Evolutionary conservation across 371 early-diverging fungal genomes (phyloP), one percentile per base, ranked within the genome.

Genomic region (Apophysomyces trapeziformis): DNA sequence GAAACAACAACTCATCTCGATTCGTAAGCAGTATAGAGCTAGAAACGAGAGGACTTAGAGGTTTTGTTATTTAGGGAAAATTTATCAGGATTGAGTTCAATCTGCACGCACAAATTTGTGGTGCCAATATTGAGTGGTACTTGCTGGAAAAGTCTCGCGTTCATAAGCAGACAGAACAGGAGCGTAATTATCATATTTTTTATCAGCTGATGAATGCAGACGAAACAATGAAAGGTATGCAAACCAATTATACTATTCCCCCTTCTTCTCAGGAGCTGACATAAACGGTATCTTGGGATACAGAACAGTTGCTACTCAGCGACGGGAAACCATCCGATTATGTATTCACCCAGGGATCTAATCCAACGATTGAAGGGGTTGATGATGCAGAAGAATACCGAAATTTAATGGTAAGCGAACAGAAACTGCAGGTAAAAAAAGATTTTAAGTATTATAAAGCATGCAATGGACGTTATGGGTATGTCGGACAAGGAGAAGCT

Each of bases 1-100:
- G 99, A 35, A 99, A 99, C 79, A 97, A 99, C 83, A 99, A 99
- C 82, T 97, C 98, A 26, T 99, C 99, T 7, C 92, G 99, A 36
- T 99, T 99, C 84, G 98, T 93, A 89, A 88, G 92, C 84, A 6
- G 14, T 26, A 26, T 26, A 26, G 32, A 26, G 1, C 32, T 26
- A 26, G 32, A 26, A 26, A 26, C 3, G 32, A 26, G 32, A 18
- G 9, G 21, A 11, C 54, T 50, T 9, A 50, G 21, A 0, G 16
- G 7, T 21, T 21, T 50, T 50, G 2, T 26, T 26, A 18, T 18
- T 50, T 72, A 95, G 94, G 99, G 99, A 45, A 99, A 99, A 84
- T 99, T 99, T 76, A 99, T 99, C 68, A 91, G 98, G 39, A 97
- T 99, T 72, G 96, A 96, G 69, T 99, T 99, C 83, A 94, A 90